Evolutionary conservation across 768 basidiomycete genomes (phyloP).

Genomic region (Tulasnella sp.): DNA sequence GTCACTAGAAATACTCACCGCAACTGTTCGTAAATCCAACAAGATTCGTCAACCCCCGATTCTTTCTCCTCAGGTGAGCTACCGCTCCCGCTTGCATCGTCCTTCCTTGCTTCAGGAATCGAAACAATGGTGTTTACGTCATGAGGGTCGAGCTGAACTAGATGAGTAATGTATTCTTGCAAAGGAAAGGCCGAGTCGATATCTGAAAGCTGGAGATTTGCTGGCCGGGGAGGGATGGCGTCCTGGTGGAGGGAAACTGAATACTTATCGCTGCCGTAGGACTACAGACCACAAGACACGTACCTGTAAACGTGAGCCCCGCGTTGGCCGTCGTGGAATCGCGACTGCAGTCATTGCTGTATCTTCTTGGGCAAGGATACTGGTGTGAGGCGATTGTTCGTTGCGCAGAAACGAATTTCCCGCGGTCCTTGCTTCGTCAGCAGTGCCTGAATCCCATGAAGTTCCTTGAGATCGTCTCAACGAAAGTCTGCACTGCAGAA

Average conservation of each 20-base stretch:
- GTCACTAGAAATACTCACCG: slow-evolving; percentile 34
- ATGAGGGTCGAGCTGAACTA: slow-evolving; percentile 80
- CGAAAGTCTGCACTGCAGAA: no score
- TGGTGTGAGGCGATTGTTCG: not conserved
- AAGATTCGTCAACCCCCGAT: slow-evolving; percentile 64
- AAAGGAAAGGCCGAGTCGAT: slow-evolving; percentile 89
- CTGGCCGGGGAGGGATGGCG: not conserved
- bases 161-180: slow-evolving; percentile 86
- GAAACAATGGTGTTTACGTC: slow-evolving; percentile 76
- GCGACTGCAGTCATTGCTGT: not conserved
- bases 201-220: slow-evolving; percentile 26
- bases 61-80: slow-evolving; percentile 37
- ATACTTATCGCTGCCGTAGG: not conserved
- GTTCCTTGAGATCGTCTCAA: no score
- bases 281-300: not conserved
- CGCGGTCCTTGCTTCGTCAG: not conserved
- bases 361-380: not conserved
- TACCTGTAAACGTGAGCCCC: not conserved
- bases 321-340: not conserved
- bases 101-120: slow-evolving; percentile 45
- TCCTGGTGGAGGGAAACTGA: not conserved
- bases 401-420: not conserved
- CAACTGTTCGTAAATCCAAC: slow-evolving; percentile 74
- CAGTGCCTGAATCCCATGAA: not conserved
- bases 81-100: slow-evolving; percentile 20